These are phyloP conservation scores for Rhodotorula sphaerocarpa DNA, from an alignment of 768 basidiomycete species.

Conservation along the genomic window DNA sequence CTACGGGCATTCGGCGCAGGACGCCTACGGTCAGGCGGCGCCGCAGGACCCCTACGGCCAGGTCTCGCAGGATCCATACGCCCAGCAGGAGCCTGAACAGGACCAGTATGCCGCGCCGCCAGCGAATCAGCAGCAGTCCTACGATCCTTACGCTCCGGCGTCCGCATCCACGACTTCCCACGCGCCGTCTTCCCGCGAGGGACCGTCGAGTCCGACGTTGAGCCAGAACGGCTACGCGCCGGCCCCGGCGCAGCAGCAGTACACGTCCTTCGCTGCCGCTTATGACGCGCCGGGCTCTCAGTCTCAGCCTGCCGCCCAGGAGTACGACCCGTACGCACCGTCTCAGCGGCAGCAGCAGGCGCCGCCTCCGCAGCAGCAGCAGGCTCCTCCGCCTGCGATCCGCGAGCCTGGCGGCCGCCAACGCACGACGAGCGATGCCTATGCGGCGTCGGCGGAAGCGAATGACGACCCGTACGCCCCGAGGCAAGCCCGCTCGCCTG, in stretches of 20 bases:
- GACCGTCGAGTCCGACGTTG: neutral
- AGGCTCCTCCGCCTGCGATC: neutral
- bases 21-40: too few relatives aligned
- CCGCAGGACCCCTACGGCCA: too few relatives aligned
- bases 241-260: constrained; percentile 17
- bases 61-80: neutral
- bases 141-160: constrained; percentile 10
- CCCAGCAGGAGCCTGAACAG: neutral
- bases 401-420: neutral
- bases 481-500: neutral
- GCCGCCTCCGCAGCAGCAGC: neutral
- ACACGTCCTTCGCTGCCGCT: constrained; percentile 13
- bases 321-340: constrained; percentile 25
- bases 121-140: neutral
- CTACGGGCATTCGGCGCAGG: neutral
- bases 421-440: too few relatives aligned
- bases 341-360: neutral
- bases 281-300: neutral
- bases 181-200: too few relatives aligned
- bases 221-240: constrained; percentile 8
- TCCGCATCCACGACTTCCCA: neutral
- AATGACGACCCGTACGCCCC: constrained; percentile 1
- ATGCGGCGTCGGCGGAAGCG: neutral
- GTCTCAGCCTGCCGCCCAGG: neutral
- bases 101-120: neutral